phyloP scores from a whole-genome alignment of 2,329 filamentous ascomycete genomes.

The Cercospora berteroae region DNA sequence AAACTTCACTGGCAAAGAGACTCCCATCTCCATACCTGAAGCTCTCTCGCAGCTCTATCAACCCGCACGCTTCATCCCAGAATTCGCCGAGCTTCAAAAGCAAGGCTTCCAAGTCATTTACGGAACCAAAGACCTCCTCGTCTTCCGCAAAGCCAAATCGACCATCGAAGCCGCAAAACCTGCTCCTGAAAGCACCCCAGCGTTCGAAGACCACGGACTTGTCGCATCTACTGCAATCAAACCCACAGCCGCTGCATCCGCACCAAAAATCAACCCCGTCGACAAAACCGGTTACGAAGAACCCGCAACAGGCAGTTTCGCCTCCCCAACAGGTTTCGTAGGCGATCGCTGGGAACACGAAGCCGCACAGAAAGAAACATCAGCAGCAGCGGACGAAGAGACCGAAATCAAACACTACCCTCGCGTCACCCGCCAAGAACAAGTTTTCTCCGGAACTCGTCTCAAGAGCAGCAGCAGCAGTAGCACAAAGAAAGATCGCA shows the following conservation, averaged over 20 bases:
- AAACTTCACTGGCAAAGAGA: slow-evolving; percentile 52
- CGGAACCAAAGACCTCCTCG: slow-evolving; percentile 60
- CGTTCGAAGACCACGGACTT: slow-evolving; percentile 28
- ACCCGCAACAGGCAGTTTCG: slow-evolving; percentile 56
- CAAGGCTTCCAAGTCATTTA: slow-evolving; percentile 67
- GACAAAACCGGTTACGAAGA: slow-evolving; percentile 40
- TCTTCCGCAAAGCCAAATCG: slow-evolving; percentile 61
- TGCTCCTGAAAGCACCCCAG: slow-evolving; percentile 5
- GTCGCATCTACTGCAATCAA: slow-evolving; percentile 17
- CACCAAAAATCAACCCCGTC: slow-evolving; percentile 55
- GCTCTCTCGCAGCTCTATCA: slow-evolving; percentile 61
- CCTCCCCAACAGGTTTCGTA: slow-evolving; percentile 64
- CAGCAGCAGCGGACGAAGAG: slow-evolving; percentile 27
- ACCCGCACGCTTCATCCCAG: slow-evolving; percentile 63
- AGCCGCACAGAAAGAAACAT: slow-evolving; percentile 33
- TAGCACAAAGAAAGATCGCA: slow-evolving; percentile 30
- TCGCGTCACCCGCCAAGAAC: slow-evolving; percentile 48
- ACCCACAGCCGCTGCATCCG: slow-evolving; percentile 8
- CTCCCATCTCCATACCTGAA: slow-evolving; percentile 57
- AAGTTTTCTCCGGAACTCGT: slow-evolving; percentile 48
- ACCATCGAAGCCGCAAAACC: slow-evolving; percentile 15
- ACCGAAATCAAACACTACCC: slow-evolving; percentile 45
- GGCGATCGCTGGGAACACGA: slow-evolving; percentile 23
- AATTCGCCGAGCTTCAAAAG: slow-evolving; percentile 58
- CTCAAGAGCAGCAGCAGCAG: slow-evolving; percentile 14